Percentiles rank a stretch among this genome's conserved stretches.
These are phyloP conservation scores for Puccinia novopanici DNA, from an alignment of 1,284 basidiomycete genomes.

Conservation along the genomic window DNA sequence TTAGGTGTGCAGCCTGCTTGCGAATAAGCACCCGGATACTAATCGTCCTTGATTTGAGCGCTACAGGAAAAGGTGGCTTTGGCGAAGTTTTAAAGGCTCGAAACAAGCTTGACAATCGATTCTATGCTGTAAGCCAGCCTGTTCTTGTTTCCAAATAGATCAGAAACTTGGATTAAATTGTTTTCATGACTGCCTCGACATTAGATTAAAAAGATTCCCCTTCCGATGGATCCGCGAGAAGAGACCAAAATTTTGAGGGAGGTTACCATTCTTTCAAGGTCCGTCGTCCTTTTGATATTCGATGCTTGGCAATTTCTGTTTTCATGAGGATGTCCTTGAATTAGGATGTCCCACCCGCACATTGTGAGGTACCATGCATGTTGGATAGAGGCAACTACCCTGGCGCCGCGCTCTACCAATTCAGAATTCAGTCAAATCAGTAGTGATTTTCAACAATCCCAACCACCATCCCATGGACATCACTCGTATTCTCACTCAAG, in stretches of 20 bases:
- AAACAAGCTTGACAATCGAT: slow-evolving; percentile 68
- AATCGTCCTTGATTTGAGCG: background rate
- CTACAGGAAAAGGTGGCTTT: slow-evolving; percentile 78
- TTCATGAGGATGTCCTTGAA: background rate
- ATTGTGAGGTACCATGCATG: slow-evolving; percentile 49
- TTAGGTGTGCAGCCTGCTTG: slow-evolving; percentile 54
- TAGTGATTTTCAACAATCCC: background rate
- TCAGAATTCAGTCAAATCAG: slow-evolving; percentile 43
- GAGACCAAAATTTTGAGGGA: slow-evolving; percentile 87
- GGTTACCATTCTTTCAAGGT: slow-evolving; percentile 80
- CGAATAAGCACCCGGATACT: background rate
- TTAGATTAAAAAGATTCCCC: slow-evolving; percentile 84
- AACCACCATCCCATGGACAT: background rate
- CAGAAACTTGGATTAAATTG: background rate
- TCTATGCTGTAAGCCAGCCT: slow-evolving; percentile 53
- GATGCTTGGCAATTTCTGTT: background rate
- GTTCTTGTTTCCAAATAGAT: background rate
- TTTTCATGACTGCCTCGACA: slow-evolving; percentile 16
- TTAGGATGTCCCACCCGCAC: slow-evolving; percentile 45
- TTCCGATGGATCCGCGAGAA: slow-evolving; percentile 71
- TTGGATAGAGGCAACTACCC: slow-evolving; percentile 38
- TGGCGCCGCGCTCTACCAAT: slow-evolving; percentile 5
- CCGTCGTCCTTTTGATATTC: slow-evolving; percentile 64
- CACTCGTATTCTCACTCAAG: slow-evolving; percentile 8
- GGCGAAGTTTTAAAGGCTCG: slow-evolving; percentile 90